Base-by-base conservation (phyloP, 2,329 filamentous ascomycete genomes). In the Nothophoma quercina region DNA sequence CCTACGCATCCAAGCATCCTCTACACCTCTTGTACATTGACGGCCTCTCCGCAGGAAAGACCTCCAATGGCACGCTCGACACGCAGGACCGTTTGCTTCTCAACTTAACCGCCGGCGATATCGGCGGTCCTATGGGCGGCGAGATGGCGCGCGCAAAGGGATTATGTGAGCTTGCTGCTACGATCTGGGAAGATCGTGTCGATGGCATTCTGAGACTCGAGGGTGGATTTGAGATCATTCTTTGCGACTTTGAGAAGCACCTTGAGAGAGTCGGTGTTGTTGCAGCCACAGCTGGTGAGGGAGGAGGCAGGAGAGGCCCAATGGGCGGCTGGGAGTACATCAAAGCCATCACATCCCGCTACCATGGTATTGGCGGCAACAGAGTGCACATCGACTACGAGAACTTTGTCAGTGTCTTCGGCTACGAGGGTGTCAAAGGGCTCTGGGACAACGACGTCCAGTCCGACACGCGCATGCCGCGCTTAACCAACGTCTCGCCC, bases 151-250 rank as follows among this genome's bases (percentile, higher is more conserved):
- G 87, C 6, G 87, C 86, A 0, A 40, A 61, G 1, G 76, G 78
- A 1, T 71, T 89, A 1, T 91, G 88, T 68, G 70, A 78, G 0
- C 60, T 88, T 8, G 78, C 82, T 0, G 8, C 70, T 35, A 52
- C 70, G 62, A 46, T 84, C 69, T 86, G 83, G 83, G 8, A 78
- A 10, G 68, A 68, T 23, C 73, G 74, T 12, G 75, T 89, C n/a
- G 84, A 89, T 61, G 86, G 85, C 0, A 77, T 89, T 18, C 71
- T 90, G 2, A 81, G 88, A 9, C 87, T 87, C 80, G 88, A 91
- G 64, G 80, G 81, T 15, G 88, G 88, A 0, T 90, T 90, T 59
- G 88, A 91, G 69, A 78, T 89, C 45, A 87, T 90, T 41, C 76
- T 88, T 16, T 91, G 88, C 67, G 76, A 86, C 45, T 90, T 91